A percentile compares a stretch with the other conserved stretches of the same genome.
Evolutionary conservation across 108 stramenopile genomes (phyloP).

Genomic region (Skeletonema tropicum): DNA sequence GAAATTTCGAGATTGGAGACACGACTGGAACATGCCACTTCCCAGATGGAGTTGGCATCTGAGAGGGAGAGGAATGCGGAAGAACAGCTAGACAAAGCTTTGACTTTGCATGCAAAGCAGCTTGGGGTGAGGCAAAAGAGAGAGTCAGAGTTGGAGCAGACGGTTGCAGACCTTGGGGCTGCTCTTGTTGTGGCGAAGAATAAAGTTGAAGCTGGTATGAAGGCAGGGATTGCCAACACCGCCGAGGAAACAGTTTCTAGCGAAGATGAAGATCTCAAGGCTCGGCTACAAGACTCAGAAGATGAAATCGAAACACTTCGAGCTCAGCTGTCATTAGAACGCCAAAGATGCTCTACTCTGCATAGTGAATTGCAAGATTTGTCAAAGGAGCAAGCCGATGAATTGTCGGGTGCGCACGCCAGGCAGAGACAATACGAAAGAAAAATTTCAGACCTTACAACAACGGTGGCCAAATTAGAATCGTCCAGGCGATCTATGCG

Average conservation of each 20-base stretch:
- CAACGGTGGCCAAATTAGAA: slow-evolving; percentile 57
- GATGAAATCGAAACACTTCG: slow-evolving; percentile 61
- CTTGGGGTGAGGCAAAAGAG: slow-evolving; percentile 71
- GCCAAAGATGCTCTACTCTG: slow-evolving; percentile 56
- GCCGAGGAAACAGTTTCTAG: slow-evolving; percentile 47
- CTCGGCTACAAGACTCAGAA: slow-evolving; percentile 56
- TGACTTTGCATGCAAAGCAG: slow-evolving; percentile 80
- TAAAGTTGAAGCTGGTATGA: slow-evolving; percentile 44
- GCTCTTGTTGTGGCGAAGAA: slow-evolving; percentile 62
- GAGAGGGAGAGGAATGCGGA: slow-evolving; percentile 81
- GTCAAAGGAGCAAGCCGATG: slow-evolving; percentile 73
- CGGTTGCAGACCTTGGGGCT: slow-evolving; percentile 79
- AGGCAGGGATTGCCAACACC: neutral
- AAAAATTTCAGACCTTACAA: slow-evolving; percentile 66
- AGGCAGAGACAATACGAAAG: slow-evolving; percentile 70
- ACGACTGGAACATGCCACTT: slow-evolving; percentile 68
- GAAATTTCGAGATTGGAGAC: slow-evolving; percentile 69
- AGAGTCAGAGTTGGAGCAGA: slow-evolving; percentile 80
- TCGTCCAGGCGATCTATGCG: slow-evolving; percentile 28
- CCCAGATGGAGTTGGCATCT: slow-evolving; percentile 67
- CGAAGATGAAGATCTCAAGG: slow-evolving; percentile 55
- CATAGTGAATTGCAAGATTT: slow-evolving; percentile 69
- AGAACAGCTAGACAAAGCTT: slow-evolving; percentile 70
- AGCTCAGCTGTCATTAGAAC: slow-evolving; percentile 64
- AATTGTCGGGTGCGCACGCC: slow-evolving; percentile 55